Conservation (phyloP, 176 grass and related monocot species). For the Thinopyrum elongatum region DNA sequence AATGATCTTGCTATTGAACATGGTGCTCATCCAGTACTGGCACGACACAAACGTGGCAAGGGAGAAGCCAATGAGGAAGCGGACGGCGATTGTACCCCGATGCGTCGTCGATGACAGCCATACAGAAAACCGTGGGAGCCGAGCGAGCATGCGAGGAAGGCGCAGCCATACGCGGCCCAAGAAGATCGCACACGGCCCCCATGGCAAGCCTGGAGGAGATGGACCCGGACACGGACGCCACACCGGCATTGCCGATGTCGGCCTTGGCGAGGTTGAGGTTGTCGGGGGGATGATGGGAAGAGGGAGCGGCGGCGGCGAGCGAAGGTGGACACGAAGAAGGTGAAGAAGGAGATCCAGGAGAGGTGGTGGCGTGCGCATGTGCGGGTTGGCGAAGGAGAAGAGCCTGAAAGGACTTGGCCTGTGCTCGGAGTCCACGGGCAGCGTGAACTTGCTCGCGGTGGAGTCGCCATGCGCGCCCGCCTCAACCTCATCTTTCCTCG, state of each 20-base stretch:
- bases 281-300: constrained; percentile 83
- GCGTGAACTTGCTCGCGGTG: constrained; percentile 44
- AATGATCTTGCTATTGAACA: constrained; percentile 68
- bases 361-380: constrained; percentile 1
- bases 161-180: constrained; percentile 76
- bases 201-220: constrained; percentile 88
- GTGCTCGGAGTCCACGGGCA: constrained; percentile 90
- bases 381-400: neutral
- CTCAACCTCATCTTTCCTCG: too few species aligned
- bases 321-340: neutral
- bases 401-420: constrained; percentile 37
- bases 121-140: constrained; percentile 76
- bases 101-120: constrained; percentile 53
- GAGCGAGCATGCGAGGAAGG: constrained; percentile 76
- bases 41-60: constrained; percentile 81
- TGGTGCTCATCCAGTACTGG: constrained; percentile 96
- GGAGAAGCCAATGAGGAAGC: constrained; percentile 85
- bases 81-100: constrained; percentile 43
- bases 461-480: too few species aligned
- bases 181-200: constrained; percentile 76
- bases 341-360: neutral
- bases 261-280: constrained; percentile 64
- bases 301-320: constrained; percentile 25
- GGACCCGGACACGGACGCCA: constrained; percentile 79
- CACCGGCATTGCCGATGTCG: constrained; percentile 85